phyloP scores from a whole-genome alignment of 139 green algal species.

The Chlamydomonas sp. region DNA sequence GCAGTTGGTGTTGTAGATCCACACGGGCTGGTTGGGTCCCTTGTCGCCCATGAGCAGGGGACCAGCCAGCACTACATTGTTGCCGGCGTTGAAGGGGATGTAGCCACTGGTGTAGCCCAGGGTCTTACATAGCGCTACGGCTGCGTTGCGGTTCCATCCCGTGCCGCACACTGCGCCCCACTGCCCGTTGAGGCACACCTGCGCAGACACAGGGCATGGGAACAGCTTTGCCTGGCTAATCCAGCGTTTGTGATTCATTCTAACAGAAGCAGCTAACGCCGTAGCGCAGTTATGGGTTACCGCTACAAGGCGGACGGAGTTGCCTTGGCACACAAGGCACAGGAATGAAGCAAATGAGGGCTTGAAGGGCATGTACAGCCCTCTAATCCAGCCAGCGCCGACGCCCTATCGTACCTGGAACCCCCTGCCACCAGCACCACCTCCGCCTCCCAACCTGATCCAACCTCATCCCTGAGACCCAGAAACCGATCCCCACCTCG shows the following conservation, averaged over 20 bases:
- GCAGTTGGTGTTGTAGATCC: constrained; percentile 1
- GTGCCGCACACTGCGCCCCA: constrained; percentile 2
- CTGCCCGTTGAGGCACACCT: constrained; percentile 3
- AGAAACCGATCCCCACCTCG: background rate
- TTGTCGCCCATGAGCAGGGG: background rate
- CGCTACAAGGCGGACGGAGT: no score
- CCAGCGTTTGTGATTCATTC: no score
- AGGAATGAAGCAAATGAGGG: background rate
- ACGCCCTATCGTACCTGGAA: no score
- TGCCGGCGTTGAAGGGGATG: background rate
- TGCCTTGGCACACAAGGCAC: background rate
- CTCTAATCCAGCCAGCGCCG: no score
- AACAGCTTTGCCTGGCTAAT: no score
- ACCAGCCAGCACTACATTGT: background rate
- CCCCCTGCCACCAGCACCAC: no score
- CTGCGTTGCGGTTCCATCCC: background rate
- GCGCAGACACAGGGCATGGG: background rate
- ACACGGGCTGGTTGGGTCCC: background rate
- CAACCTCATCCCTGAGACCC: no score
- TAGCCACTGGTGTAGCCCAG: constrained; percentile 6
- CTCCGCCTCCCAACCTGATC: no score
- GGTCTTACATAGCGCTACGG: background rate
- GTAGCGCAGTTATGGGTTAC: no score
- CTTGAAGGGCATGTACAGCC: background rate
- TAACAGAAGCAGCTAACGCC: no score